Base-by-base conservation (phyloP, 176 grass and related monocot genomes). In the Metroxylon sagu region DNA sequence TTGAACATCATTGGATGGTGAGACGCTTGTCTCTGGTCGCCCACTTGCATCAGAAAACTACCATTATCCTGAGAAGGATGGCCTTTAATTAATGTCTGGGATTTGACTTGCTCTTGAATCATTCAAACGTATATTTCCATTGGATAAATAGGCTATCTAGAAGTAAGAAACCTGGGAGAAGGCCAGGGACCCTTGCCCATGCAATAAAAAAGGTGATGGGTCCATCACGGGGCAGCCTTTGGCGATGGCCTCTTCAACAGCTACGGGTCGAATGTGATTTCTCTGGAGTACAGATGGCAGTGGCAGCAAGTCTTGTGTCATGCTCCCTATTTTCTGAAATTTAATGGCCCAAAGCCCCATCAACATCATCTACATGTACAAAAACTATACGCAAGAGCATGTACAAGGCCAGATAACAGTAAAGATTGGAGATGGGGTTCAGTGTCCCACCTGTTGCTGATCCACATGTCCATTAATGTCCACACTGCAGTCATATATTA, bases 1-100 rank as follows among this genome's bases (percentile, higher is more conserved):
- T 73, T 76, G 73, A 83, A 85, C 54, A 72, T 62, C 57, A 80
- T 68, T 80, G 82, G 78, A 62, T 89, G 80, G 76, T 83, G 77
- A 60, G 83, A 79, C 52, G 76, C 85, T 61, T 75, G 85, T 74
- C 72, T 89, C 62, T 77, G 62, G 59, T 80, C 82, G 43, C 69
- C 73, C 71, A 77, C 64, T 67, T 89, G 82, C 85, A 75, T 50
- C 54, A 77, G 72, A 74, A 89, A 82, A 68, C 74, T 76, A 61
- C 71, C 64, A 61, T 58, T 71, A 49, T 82, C 81, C 85, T 89
- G 81, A 60, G 66, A 82, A 59, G 21, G n/a, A 71, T 61, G 26
- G 18, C 48, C 5, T 18, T 35, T 62, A 25, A 19, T 55, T 59
- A 77, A 78, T 50, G 29, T 81, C 54, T 77, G 58, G 7, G 35